Base-by-base conservation (phyloP, 1,139 yeast genomes). In the Zygoascus sp. region DNA sequence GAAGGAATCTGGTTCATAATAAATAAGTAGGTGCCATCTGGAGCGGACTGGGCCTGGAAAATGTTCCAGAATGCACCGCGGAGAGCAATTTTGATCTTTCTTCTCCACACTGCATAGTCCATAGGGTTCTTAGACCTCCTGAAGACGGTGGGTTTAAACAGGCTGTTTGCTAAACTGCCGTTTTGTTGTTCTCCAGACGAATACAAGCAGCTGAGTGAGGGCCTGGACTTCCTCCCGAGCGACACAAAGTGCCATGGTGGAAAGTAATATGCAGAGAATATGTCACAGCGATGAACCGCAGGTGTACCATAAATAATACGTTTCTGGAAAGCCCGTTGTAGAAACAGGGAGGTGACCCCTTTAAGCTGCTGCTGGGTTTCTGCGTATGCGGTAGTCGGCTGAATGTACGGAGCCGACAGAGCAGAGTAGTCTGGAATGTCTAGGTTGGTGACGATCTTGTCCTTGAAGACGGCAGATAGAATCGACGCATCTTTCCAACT, bases 141-240 rank as follows among this genome's bases (percentile, higher is more conserved):
- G 22, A 40, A 20, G 13, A 16, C 34, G 2, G 42, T 46, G 4
- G 53, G 51, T 13, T 50, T 47, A 21, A 49, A 22, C 40, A 49
- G 45, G 42, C 35, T 22, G 35, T 42, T 37, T 9, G 21, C 15
- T 9, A 15, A 8, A 35, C 23, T n/a, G 2, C 68, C 68, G 45
- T 65, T 65, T 46, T 49, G 56, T 36, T 52, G 58, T 5, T 46
- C 51, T 11, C 66, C 65, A 1, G 44, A 37, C 9, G 48, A 38
- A 27, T 50, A 61, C 5, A 56, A 36, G 10, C 61, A 51, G 8
- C 56, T 52, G 2, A 77, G 38, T 0, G 78, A 74, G 0, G 83
- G 83, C 34, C 69, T 67, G 3, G 79, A 69, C 53, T 77, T 77
- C n/a, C 82, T 65, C 22, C 73, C 72, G 22, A 65, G 52, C 0